These are phyloP conservation scores for Tolypocladium nubicola DNA, from an alignment of 2,329 filamentous ascomycete genomes.

Conservation along the genomic window DNA sequence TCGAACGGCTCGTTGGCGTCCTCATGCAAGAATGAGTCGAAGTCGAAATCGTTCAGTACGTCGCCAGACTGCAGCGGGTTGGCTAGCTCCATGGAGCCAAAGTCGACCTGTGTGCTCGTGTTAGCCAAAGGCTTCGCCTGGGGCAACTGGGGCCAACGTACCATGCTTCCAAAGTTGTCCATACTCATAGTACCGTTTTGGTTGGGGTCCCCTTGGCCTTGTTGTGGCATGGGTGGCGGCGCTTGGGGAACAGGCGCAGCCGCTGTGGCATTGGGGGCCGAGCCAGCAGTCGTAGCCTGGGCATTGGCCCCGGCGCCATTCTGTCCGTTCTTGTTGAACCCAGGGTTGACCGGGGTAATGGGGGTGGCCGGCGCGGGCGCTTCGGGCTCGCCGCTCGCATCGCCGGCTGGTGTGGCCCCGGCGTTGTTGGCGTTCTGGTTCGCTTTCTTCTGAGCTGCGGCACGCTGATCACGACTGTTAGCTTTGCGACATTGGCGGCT, in stretches of 20 bases:
- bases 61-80: slow-evolving; percentile 43
- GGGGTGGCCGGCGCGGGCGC: slow-evolving; percentile 52
- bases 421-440: slow-evolving; percentile 39
- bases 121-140: slow-evolving; percentile 3
- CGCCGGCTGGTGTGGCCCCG: slow-evolving; percentile 46
- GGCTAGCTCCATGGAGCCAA: slow-evolving; percentile 40
- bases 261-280: slow-evolving; percentile 18
- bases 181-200: slow-evolving; percentile 35
- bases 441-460: slow-evolving; percentile 52
- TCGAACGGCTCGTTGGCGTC: slow-evolving; percentile 41
- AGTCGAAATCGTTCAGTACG: slow-evolving; percentile 56
- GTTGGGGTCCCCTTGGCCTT: slow-evolving; percentile 34
- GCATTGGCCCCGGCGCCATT: slow-evolving; percentile 17
- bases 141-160: slow-evolving; percentile 18
- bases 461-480: slow-evolving; percentile 25
- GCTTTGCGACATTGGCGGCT: neutral
- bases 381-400: slow-evolving; percentile 45
- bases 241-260: slow-evolving; percentile 24
- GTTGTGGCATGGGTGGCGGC: slow-evolving; percentile 31
- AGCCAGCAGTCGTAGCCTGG: slow-evolving; percentile 10
- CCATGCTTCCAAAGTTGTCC: slow-evolving; percentile 32
- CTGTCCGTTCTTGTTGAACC: slow-evolving; percentile 29
- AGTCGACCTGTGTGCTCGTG: slow-evolving; percentile 26
- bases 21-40: slow-evolving; percentile 57
- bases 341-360: slow-evolving; percentile 46